Evolutionary conservation across 768 basidiomycete species (phyloP).

Genomic region (Naematelia encephala): DNA sequence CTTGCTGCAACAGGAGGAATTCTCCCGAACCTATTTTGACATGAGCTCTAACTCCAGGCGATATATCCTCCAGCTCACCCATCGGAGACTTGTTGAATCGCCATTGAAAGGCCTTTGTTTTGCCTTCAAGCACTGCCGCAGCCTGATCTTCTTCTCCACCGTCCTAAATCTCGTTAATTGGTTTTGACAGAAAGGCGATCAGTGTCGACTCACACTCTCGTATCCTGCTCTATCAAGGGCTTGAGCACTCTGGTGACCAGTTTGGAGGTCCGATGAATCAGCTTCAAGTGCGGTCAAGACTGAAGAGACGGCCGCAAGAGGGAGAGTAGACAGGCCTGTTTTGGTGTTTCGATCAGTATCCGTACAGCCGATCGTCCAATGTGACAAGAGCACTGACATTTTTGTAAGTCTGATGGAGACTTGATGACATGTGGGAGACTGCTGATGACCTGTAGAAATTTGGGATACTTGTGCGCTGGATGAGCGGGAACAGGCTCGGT

Average conservation of each 20-base stretch:
- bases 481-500: slow-evolving; percentile 42
- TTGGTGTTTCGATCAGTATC: no score
- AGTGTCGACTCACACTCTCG: slow-evolving; percentile 29
- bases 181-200: neutral
- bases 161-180: slow-evolving; percentile 21
- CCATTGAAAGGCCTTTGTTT: slow-evolving; percentile 42
- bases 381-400: slow-evolving; percentile 26
- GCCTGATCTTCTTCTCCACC: slow-evolving; percentile 38
- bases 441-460: slow-evolving; percentile 39
- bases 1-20: slow-evolving; percentile 43
- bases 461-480: slow-evolving; percentile 49
- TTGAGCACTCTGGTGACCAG: slow-evolving; percentile 23
- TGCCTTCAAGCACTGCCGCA: slow-evolving; percentile 14
- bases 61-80: slow-evolving; percentile 30
- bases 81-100: slow-evolving; percentile 48
- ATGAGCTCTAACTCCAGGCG: neutral
- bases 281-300: slow-evolving; percentile 40
- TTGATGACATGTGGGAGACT: slow-evolving; percentile 39
- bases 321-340: slow-evolving; percentile 40
- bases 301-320: slow-evolving; percentile 36
- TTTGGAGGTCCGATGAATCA: slow-evolving; percentile 22
- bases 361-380: neutral
- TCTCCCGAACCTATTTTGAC: slow-evolving; percentile 45
- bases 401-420: slow-evolving; percentile 44
- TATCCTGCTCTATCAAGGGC: slow-evolving; percentile 39